These are phyloP conservation scores for Meyerozyma guilliermondii DNA, from an alignment of 1,139 yeast genomes.

Conservation along the genomic window DNA sequence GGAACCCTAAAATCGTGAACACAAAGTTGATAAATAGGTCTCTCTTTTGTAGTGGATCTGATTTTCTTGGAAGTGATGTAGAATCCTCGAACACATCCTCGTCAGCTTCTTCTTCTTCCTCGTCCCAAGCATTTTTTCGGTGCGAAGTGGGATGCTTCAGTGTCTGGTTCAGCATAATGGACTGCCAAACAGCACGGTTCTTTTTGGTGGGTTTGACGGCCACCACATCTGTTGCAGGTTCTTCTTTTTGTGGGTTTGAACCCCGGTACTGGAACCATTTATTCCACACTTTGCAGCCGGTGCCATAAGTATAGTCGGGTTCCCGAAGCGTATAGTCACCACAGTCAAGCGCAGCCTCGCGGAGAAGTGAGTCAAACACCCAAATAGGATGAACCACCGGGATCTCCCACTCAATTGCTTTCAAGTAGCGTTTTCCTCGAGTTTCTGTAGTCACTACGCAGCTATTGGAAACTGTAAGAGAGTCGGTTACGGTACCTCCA, in stretches of 20 bases:
- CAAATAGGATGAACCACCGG: conserved; percentile 74
- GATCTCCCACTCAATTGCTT: conserved; percentile 63
- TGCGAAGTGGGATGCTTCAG: not conserved
- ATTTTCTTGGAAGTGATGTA: not conserved
- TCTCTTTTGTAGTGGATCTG: conserved; percentile 5
- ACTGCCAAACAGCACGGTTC: conserved; percentile 40
- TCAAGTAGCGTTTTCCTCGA: conserved; percentile 56
- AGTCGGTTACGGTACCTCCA: conserved; percentile 59
- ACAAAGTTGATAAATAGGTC: conserved; percentile 28
- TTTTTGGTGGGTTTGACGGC: conserved; percentile 20
- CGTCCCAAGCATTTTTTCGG: conserved; percentile 25
- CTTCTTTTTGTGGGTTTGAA: not conserved
- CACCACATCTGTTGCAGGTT: conserved; percentile 8
- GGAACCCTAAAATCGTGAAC: conserved; percentile 38
- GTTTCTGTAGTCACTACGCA: conserved; percentile 51
- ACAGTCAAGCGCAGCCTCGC: conserved; percentile 56
- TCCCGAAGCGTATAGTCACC: conserved; percentile 34
- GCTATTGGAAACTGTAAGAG: conserved; percentile 47
- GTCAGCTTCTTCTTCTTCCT: conserved; percentile 8
- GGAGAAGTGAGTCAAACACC: conserved; percentile 57
- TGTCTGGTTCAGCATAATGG: conserved; percentile 38
- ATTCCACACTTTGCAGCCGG: conserved; percentile 52
- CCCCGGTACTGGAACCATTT: conserved; percentile 11
- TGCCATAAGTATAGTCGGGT: conserved; percentile 30
- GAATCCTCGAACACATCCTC: conserved; percentile 4